Evolutionary conservation across 2,329 filamentous ascomycete species (phyloP).

Genomic region (Xylaria sp.): DNA sequence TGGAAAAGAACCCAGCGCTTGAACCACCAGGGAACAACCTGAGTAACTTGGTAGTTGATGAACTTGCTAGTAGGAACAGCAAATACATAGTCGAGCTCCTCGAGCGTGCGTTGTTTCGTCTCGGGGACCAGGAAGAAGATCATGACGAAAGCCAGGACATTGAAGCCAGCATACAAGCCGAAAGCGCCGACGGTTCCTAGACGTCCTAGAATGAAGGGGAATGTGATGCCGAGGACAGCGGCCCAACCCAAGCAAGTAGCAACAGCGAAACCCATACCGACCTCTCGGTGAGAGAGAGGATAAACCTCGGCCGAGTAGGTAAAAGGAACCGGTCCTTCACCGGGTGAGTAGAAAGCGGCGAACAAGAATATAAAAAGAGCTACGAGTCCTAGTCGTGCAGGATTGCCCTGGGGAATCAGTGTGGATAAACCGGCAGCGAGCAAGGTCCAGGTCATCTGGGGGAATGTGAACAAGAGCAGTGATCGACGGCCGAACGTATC

Average conservation of each 20-base stretch:
- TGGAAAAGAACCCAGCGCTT: conserved; percentile 51
- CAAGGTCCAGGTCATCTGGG: conserved; percentile 74
- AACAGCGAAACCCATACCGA: conserved; percentile 76
- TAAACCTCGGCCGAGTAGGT: conserved; percentile 76
- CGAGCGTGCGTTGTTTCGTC: conserved; percentile 61
- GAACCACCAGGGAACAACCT: conserved; percentile 53
- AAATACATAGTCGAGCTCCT: conserved; percentile 63
- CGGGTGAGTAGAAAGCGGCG: conserved; percentile 70
- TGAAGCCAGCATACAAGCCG: conserved; percentile 60
- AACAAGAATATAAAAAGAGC: conserved; percentile 71
- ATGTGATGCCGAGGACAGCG: conserved; percentile 70
- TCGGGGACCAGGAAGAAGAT: conserved; percentile 62
- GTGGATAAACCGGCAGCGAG: conserved; percentile 70
- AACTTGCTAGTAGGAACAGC: conserved; percentile 55
- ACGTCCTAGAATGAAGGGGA: conserved; percentile 64
- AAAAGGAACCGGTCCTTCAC: conserved; percentile 74
- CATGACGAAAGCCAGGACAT: conserved; percentile 57
- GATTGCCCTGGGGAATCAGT: conserved; percentile 52
- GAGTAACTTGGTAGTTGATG: conserved; percentile 53
- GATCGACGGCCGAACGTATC: conserved; percentile 73
- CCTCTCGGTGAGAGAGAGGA: conserved; percentile 74
- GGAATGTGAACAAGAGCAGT: conserved; percentile 72
- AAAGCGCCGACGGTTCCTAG: conserved; percentile 59
- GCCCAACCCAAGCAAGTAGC: conserved; percentile 72
- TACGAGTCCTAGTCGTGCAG: conserved; percentile 56